A percentile compares a stretch with the other conserved stretches of the same genome.
Evolutionary conservation across 371 early-diverging fungal species (phyloP).

Genomic region (Haplosporangium sp.): DNA sequence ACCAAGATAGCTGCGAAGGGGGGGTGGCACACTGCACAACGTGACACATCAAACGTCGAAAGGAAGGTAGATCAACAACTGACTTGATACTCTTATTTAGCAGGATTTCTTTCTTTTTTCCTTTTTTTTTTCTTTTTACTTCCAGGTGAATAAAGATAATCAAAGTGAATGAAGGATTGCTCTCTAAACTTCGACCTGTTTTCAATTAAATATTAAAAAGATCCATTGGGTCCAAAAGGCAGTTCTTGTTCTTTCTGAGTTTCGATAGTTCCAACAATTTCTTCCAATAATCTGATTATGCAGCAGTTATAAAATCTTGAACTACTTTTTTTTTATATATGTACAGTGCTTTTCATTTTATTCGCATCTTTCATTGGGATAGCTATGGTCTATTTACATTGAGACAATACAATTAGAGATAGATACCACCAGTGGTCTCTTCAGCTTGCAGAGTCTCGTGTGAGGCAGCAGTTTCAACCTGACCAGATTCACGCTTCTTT

Average conservation of each 20-base stretch:
- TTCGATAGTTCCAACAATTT: background rate
- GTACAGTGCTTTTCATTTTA: no score
- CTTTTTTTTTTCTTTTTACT: background rate
- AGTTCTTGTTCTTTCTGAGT: background rate
- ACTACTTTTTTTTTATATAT: no score
- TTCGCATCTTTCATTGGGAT: no score
- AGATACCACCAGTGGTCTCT: background rate
- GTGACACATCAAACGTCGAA: no score
- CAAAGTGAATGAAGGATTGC: background rate
- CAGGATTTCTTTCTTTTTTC: no score
- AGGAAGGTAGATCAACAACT: no score
- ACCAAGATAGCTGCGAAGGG: no score
- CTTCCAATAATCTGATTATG: background rate
- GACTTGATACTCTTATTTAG: no score
- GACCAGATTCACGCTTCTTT: constrained; percentile 18
- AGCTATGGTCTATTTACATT: background rate
- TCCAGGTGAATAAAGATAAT: background rate
- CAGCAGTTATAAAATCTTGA: no score
- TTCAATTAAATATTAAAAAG: background rate
- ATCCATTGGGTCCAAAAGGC: constrained; percentile 2
- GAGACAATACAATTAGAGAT: background rate
- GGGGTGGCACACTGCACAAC: no score
- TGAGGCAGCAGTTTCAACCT: background rate
- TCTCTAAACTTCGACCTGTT: constrained; percentile 7
- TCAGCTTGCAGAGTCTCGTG: background rate